Base-by-base conservation (phyloP, 1,139 yeast species). In the Magnusiomyces fungicola region DNA sequence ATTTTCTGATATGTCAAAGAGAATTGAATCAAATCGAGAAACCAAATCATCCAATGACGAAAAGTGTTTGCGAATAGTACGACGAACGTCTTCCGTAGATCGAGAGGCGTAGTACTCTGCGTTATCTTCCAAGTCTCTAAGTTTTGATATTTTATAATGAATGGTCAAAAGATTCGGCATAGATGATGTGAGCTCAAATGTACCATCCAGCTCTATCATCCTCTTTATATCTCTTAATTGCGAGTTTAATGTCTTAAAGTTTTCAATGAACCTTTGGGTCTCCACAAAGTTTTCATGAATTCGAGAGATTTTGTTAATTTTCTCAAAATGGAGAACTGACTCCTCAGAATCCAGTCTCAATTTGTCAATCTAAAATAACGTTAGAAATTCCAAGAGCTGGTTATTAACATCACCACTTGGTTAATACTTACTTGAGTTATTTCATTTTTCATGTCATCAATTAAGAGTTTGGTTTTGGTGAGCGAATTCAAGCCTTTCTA, bases 61-160 rank as follows among this genome's bases (percentile, higher is more conserved):
- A 46, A 83, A 76, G 33, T 89, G 76, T 55, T 78, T 79, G 43
- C 68, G 67, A 12, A 88, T 78, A 19, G 89, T 83, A 37, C 84
- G 74, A 58, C 80, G 76, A 21, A 83, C 79, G 64, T 90, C 96
- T 43, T 80, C 83, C 1, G 84, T 76, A 2, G 86, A 74, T 21
- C 64, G 62, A 2, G 83, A 75, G 3, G 54, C 54, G 58, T 82
- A 75, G 45, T 70, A 70, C 51, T 72, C 71, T 48, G 92, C 75
- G 61, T 81, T 86, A 56, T 92, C 97, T 55, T 76, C 79, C 56
- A 90, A 80, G 63, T 89, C 92, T 47, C 95, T 73, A 14, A 87
- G 77, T 60, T 76, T 78, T 40, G 82, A 82, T 53, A 90, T 71
- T 53, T 76, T 72, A 62, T 74, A 84, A 65, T 92, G 97, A 19